Conservation (phyloP, 2,329 filamentous ascomycete species). For the Ophidiomyces ophidiicola region DNA sequence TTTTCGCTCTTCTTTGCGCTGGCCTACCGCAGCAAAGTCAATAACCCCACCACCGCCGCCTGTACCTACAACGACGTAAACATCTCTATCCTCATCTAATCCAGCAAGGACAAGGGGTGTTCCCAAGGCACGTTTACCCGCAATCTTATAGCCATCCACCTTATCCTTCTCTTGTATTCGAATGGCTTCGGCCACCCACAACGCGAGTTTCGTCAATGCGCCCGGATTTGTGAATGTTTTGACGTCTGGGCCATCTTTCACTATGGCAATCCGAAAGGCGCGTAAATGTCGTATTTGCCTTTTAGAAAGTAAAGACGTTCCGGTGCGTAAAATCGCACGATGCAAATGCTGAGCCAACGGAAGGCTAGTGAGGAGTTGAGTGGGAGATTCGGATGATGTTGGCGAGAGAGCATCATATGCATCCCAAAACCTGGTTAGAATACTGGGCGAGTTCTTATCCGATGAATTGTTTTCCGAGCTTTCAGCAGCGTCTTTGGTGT, state of each 20-base stretch:
- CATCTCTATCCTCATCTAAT: constrained; percentile 70
- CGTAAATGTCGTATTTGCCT: constrained; percentile 84
- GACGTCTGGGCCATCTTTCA: constrained; percentile 88
- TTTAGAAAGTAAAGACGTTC: constrained; percentile 82
- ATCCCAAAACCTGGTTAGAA: constrained; percentile 43
- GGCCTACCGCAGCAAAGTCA: constrained; percentile 52
- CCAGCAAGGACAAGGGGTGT: constrained; percentile 84
- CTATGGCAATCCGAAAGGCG: constrained; percentile 87
- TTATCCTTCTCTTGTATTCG: constrained; percentile 77
- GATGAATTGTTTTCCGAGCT: constrained; percentile 16
- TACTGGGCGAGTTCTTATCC: constrained; percentile 22
- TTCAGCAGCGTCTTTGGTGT: constrained; percentile 12
- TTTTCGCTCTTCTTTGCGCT: constrained; percentile 52
- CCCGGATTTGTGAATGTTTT: constrained; percentile 85
- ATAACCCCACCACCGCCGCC: constrained; percentile 71
- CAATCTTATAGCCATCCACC: constrained; percentile 50
- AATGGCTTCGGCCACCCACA: constrained; percentile 90
- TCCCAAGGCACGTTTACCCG: constrained; percentile 37
- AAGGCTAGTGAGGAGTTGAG: constrained; percentile 58
- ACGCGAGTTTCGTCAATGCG: constrained; percentile 79
- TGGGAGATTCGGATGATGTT: constrained; percentile 32
- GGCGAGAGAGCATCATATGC: constrained; percentile 46
- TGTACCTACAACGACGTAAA: constrained; percentile 88
- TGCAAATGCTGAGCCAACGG: constrained; percentile 80
- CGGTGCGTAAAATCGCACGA: constrained; percentile 83